Percentiles rank a stretch among this genome's conserved stretches.
Evolutionary conservation across 208 protist genomes (phyloP).

Genomic region (Porcisia hertigi): DNA sequence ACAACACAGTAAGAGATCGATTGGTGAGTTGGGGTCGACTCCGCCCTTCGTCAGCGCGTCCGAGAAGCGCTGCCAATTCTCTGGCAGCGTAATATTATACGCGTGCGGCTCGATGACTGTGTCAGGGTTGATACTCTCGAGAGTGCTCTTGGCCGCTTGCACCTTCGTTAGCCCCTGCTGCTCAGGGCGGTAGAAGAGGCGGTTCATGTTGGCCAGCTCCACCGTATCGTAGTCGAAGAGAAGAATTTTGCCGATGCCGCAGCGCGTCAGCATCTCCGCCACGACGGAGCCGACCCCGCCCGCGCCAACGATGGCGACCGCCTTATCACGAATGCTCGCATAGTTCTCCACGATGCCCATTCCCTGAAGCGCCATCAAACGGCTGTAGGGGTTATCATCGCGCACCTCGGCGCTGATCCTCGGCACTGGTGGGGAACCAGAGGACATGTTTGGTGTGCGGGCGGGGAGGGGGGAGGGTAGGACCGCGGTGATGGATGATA

Average conservation of each 20-base stretch:
- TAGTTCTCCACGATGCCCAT: conserved; percentile 99
- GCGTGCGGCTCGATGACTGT: conserved; percentile 90
- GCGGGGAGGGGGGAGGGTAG: background rate
- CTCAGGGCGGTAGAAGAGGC: conserved; percentile 95
- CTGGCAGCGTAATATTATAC: conserved; percentile 94
- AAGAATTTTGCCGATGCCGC: conserved; percentile 97
- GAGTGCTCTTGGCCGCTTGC: conserved; percentile 82
- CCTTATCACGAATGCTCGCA: conserved; percentile 91
- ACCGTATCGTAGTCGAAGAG: conserved; percentile 99
- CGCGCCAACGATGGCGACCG: conserved; percentile 94
- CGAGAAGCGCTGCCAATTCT: conserved; percentile 91
- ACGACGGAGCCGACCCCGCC: conserved; percentile 96
- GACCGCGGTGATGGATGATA: background rate
- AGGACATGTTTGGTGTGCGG: conserved; percentile 7
- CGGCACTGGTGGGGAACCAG: background rate
- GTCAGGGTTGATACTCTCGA: conserved; percentile 96
- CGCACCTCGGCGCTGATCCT: conserved; percentile 90
- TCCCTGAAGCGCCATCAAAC: conserved; percentile 96
- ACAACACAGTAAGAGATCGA: conserved; percentile 94
- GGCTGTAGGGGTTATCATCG: conserved; percentile 95
- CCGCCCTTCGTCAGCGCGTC: conserved; percentile 66
- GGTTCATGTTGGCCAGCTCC: conserved; percentile 98
- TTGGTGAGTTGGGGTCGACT: conserved; percentile 37
- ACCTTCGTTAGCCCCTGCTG: conserved; percentile 96
- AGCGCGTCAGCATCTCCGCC: conserved; percentile 98